Conservation (phyloP, 2,329 filamentous ascomycete species). For the Diaporthe sp. region DNA sequence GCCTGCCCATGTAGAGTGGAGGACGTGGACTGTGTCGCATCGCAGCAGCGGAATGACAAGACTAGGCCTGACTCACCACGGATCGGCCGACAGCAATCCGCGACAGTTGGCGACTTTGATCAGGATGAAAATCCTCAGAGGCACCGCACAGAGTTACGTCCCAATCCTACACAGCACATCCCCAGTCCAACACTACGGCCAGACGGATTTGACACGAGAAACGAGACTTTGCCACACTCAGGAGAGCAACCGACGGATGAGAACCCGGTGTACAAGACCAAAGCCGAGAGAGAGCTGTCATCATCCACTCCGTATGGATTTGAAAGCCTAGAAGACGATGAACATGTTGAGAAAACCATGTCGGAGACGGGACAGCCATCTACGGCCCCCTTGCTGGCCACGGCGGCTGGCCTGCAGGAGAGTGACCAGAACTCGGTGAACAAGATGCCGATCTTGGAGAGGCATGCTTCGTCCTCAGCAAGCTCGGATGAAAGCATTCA, state of each 20-base stretch:
- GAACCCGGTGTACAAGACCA: background rate
- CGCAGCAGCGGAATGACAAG: background rate
- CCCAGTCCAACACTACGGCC: background rate
- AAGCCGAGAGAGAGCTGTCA: background rate
- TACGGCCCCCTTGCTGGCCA: no score
- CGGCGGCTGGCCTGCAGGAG: background rate
- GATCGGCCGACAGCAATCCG: background rate
- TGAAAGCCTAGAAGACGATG: background rate
- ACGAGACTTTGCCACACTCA: background rate
- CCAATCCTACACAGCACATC: background rate
- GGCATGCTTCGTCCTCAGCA: background rate
- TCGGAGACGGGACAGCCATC: background rate
- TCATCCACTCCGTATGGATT: no score
- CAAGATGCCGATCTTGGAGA: background rate
- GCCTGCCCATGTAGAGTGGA: constrained; percentile 33
- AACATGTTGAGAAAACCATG: background rate
- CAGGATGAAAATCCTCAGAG: background rate
- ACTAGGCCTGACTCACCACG: background rate
- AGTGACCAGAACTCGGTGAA: constrained; percentile 13
- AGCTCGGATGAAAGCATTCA: background rate
- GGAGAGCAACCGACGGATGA: background rate
- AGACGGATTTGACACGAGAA: background rate
- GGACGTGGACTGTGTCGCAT: constrained; percentile 30
- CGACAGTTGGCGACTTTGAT: no score
- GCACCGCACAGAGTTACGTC: background rate